phyloP scores from a whole-genome alignment of 768 basidiomycete genomes.

The Termitomyces sp. region DNA sequence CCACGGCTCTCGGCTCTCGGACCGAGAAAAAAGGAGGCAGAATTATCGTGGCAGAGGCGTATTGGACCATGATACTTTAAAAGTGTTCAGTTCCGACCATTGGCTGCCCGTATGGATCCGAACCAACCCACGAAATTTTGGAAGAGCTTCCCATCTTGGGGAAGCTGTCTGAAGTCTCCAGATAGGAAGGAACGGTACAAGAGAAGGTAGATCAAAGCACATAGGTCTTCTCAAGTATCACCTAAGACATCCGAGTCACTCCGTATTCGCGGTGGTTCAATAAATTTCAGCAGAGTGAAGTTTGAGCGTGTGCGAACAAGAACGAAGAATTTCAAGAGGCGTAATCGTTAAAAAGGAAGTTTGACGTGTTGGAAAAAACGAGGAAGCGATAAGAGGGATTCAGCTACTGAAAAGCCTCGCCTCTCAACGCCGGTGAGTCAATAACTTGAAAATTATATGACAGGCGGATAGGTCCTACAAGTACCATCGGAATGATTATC shows the following conservation, averaged over 20 bases:
- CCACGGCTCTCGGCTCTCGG: background rate
- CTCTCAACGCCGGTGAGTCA: background rate
- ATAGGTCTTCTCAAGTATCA: too few relatives aligned
- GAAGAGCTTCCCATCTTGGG: too few relatives aligned
- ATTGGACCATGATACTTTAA: background rate
- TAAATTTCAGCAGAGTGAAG: background rate
- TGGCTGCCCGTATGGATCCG: background rate
- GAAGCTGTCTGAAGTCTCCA: too few relatives aligned
- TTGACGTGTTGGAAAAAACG: background rate
- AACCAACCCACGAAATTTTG: background rate
- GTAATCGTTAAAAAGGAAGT: too few relatives aligned
- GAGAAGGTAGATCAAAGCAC: too few relatives aligned
- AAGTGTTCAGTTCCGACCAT: too few relatives aligned
- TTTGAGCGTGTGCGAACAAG: background rate
- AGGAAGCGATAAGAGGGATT: background rate
- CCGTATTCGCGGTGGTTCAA: background rate
- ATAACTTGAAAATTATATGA: too few relatives aligned
- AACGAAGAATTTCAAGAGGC: background rate
- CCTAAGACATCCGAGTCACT: too few relatives aligned
- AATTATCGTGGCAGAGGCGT: background rate
- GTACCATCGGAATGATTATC: too few relatives aligned
- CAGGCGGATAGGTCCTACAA: too few relatives aligned
- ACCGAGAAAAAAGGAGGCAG: background rate
- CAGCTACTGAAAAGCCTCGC: background rate
- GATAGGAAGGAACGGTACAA: too few relatives aligned